Conservation (phyloP, 1,284 basidiomycete species). For the Coniferiporia sulphurascens region DNA sequence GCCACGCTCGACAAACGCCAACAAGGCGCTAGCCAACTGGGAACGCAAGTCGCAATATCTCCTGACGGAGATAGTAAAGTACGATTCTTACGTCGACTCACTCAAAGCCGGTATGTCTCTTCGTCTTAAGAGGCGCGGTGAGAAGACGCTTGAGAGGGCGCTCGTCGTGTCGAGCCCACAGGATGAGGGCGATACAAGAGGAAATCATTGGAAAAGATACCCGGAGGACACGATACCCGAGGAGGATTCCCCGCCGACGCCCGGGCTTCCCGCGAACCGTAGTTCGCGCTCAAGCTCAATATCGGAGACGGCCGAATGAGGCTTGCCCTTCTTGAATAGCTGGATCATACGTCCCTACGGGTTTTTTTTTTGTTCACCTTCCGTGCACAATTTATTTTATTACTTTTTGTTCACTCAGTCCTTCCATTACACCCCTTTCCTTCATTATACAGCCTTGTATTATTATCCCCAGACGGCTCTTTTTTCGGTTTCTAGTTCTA, state of each 20-base stretch:
- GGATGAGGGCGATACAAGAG: slow-evolving; percentile 27
- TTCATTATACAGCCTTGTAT: not conserved
- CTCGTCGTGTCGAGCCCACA: slow-evolving; percentile 42
- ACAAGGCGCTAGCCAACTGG: slow-evolving; percentile 87
- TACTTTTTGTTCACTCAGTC: not conserved
- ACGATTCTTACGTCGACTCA: slow-evolving; percentile 91
- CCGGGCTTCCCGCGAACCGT: slow-evolving; percentile 6
- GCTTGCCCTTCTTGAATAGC: not conserved
- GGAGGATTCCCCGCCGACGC: slow-evolving; percentile 21
- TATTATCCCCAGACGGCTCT: not conserved
- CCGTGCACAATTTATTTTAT: not conserved
- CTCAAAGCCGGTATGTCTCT: slow-evolving; percentile 76
- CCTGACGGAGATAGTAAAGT: slow-evolving; percentile 90
- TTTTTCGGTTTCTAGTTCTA: not conserved
- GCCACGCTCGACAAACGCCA: slow-evolving; percentile 65
- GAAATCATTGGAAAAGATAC: slow-evolving; percentile 16
- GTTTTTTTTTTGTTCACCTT: not conserved
- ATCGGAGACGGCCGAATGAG: slow-evolving; percentile 10
- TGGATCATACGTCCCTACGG: not conserved
- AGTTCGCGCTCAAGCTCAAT: slow-evolving; percentile 11
- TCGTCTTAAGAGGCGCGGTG: slow-evolving; percentile 79
- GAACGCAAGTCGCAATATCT: slow-evolving; percentile 86
- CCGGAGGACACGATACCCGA: slow-evolving; percentile 23
- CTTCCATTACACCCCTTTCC: not conserved
- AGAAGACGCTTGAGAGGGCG: slow-evolving; percentile 79